phyloP scores from a whole-genome alignment of 306 rosid species.

The Inga oerstediana region DNA sequence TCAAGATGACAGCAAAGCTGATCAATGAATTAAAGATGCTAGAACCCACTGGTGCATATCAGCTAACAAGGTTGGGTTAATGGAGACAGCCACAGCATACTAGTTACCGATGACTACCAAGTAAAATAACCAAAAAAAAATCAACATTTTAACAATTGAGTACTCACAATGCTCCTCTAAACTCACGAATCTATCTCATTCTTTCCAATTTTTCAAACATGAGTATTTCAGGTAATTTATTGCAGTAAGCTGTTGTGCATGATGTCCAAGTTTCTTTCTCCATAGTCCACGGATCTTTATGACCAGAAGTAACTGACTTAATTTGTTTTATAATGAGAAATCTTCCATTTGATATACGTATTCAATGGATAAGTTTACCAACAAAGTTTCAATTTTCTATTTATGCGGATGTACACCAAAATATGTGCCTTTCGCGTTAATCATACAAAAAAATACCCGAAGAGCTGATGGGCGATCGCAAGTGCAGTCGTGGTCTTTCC shows the following conservation, averaged over 20 bases:
- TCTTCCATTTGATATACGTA: background rate
- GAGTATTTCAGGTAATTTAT: background rate
- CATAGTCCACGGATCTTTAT: background rate
- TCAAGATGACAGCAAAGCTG: background rate
- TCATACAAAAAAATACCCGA: conserved; percentile 49
- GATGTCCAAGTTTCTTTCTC: background rate
- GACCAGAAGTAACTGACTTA: background rate
- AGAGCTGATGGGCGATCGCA: conserved; percentile 87
- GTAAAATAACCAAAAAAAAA: background rate
- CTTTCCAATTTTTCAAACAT: background rate
- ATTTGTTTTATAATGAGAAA: background rate
- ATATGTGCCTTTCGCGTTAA: background rate
- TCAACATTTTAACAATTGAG: background rate
- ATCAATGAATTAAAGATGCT: background rate
- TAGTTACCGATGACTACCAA: background rate
- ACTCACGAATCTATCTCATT: background rate
- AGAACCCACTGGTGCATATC: background rate
- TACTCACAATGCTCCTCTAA: background rate
- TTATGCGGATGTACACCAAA: background rate
- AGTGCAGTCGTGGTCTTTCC: conserved; percentile 98
- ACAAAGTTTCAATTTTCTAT: background rate
- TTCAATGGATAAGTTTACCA: background rate
- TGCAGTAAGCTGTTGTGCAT: background rate
- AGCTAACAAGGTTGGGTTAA: background rate
- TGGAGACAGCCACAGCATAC: background rate